phyloP scores from a whole-genome alignment of 1,139 yeast genomes.

The Zygoascus meyerae region DNA sequence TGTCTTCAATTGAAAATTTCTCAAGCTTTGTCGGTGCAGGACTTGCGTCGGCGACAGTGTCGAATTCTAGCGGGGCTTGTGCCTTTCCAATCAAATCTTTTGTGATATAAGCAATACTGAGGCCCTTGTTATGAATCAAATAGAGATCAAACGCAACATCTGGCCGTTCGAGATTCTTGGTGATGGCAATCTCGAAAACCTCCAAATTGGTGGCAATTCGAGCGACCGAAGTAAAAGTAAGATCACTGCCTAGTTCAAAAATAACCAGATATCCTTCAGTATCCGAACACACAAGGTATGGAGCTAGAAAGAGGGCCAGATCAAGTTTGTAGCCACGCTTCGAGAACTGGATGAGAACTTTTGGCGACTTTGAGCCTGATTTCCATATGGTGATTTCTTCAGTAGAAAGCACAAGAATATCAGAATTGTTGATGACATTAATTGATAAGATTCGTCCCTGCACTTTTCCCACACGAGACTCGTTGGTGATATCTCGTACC shows the following conservation, averaged over 20 bases:
- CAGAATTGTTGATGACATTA: not conserved
- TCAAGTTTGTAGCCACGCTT: no score
- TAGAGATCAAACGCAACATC: slow-evolving; percentile 20
- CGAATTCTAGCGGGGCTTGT: not conserved
- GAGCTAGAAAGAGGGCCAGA: not conserved
- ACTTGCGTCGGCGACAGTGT: not conserved
- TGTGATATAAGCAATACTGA: slow-evolving; percentile 18
- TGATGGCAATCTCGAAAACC: slow-evolving; percentile 16
- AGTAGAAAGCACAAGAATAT: not conserved
- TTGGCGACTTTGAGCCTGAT: no score
- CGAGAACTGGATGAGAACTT: no score
- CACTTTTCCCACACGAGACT: no score
- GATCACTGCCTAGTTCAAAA: slow-evolving; percentile 7
- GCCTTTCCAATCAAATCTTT: not conserved
- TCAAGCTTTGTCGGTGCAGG: no score
- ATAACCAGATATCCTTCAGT: not conserved
- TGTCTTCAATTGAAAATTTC: no score
- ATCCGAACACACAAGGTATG: not conserved
- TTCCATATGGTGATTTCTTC: not conserved
- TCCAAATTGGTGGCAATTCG: slow-evolving; percentile 14
- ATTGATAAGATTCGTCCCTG: no score
- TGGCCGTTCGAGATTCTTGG: slow-evolving; percentile 17
- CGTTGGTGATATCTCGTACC: no score
- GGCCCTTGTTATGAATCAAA: slow-evolving; percentile 21
- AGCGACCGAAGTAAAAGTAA: slow-evolving; percentile 11